Evolutionary conservation across 2,329 filamentous ascomycete species (phyloP), one percentile per base, ranked within the genome.

Genomic region (Exophiala xenobiotica): DNA sequence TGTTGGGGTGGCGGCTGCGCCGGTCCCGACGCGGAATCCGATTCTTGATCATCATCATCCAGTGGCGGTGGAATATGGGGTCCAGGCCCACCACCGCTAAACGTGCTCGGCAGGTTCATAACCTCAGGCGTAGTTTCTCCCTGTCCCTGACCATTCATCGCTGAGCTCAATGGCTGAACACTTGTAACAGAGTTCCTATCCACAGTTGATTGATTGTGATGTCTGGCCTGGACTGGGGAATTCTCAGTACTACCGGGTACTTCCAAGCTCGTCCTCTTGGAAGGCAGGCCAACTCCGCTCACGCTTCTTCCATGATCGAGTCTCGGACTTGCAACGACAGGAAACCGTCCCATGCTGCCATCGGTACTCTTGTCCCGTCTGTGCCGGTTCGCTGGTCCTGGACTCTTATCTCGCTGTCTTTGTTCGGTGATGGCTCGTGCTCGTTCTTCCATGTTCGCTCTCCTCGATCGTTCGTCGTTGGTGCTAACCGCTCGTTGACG

Each of bases 391-490:
- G 73, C 64, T 49, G 66, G 74, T 61, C 62, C 69, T 6, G 90
- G 90, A 56, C 86, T 90, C 19, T 81, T 86, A 23, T 84, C 88
- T 43, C 90, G 83, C 65, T 83, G 86, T 46, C 89, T 82, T 60
- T 76, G 82, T 26, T 78, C 81, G 50, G 93, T 83, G 56, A 92
- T 80, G 44, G 90, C 89, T 56, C 89, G 85, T 67, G 90, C 88
- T 46, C 93, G 85, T 68, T 96, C 93, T 71, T 97, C 92, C 83
- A 96, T 92, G 61, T 95, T 85, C 38, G 89, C 89, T 64, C 90
- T 89, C 54, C 93, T 87, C 70, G 95, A 95, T 72, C 90, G 95
- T 76, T 99, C 93, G 66, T 99, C 90, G 0, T 90, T 89, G 95
- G 46, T 56, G 27, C 44, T 52, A 27, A 61, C 88, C 23, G 91